Evolutionary conservation across 306 rosid species (phyloP), one percentile per base, ranked within the genome.

Genomic region (Morella rubra): DNA sequence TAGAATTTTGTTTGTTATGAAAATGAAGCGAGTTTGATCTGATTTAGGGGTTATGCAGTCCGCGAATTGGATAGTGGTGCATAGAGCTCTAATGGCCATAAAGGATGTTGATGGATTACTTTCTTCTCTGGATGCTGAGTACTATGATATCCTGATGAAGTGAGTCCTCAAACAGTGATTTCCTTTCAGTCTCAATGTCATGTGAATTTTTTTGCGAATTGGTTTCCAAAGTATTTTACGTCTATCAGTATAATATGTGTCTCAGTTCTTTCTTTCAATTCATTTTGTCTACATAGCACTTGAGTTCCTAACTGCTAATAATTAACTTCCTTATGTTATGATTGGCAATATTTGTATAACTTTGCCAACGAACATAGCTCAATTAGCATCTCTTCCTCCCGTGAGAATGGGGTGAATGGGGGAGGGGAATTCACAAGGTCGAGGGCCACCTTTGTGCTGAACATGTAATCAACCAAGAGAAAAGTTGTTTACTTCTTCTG

Each of bases 61-160:
- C 10, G 97, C 96, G 22, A 93, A 92, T 81, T 95, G 99, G 99
- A 83, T 95, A 73, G 97, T 81, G 53, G 97, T 95, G 81, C 99
- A 95, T 73, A 89, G 93, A 90, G 93, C 99, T 83, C 73, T 95
- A 54, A 95, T 92, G 99, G 97, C 99, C 19, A 95, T 92, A 73
- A 92, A 92, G 82, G 97, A 92, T 78, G 92, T 92, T 64, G 98
- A 92, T 83, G 98, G 91, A 41, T 84, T 94, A 95, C 96, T 94
- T 70, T 85, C 96, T 83, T 90, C 96, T 59, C 81, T 95, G 89
- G 98, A 95, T 87, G 88, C 98, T n/a, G 98, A 95, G 87, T 95
- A 95, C 88, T 89, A 95, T 76, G 97, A 95, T 83, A 95, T 92
- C 54, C 88, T 95, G 65, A 95, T 95, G 97, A 95, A 95, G 98